Conservation (phyloP, 352 stramenopile genomes). For the Pythium brachiatum region DNA sequence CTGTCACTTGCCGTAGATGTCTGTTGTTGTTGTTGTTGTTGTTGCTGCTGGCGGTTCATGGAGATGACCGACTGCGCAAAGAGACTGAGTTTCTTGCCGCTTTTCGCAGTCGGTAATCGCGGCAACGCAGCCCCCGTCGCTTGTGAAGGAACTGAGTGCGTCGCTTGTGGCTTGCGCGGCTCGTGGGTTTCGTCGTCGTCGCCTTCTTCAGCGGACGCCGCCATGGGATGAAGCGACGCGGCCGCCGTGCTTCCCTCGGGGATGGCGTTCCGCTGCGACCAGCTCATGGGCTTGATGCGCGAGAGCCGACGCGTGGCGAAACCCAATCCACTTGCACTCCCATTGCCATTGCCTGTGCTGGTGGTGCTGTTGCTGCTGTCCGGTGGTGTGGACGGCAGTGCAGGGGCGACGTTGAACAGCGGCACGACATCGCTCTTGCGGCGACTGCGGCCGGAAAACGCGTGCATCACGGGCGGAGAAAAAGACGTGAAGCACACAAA, state of each 20-base stretch:
- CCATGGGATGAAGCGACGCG: neutral
- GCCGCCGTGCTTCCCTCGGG: neutral
- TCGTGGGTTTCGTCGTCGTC: conserved; percentile 4
- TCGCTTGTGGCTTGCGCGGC: neutral
- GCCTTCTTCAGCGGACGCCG: neutral
- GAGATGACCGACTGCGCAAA: conserved; percentile 15
- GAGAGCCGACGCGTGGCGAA: neutral
- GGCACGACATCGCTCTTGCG: conserved; percentile 22
- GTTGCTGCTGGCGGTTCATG: conserved; percentile 7
- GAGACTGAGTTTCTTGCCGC: neutral
- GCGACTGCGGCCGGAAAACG: conserved; percentile 2
- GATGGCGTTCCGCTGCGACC: conserved; percentile 7
- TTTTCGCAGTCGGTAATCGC: neutral
- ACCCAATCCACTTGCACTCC: neutral
- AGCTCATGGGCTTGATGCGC: conserved; percentile 12
- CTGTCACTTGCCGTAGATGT: neutral
- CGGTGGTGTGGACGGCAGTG: neutral
- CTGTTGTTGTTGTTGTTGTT: conserved; percentile 2
- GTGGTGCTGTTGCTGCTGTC: neutral
- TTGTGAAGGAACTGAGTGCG: neutral
- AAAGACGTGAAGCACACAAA: neutral
- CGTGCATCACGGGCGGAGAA: conserved; percentile 3
- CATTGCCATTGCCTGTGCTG: neutral
- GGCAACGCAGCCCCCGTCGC: neutral
- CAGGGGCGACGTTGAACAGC: conserved; percentile 1